Percentiles rank a stretch among this genome's conserved stretches.
Evolutionary conservation across 306 rosid genomes (phyloP).

Genomic region (Sechiopsis laciniata): DNA sequence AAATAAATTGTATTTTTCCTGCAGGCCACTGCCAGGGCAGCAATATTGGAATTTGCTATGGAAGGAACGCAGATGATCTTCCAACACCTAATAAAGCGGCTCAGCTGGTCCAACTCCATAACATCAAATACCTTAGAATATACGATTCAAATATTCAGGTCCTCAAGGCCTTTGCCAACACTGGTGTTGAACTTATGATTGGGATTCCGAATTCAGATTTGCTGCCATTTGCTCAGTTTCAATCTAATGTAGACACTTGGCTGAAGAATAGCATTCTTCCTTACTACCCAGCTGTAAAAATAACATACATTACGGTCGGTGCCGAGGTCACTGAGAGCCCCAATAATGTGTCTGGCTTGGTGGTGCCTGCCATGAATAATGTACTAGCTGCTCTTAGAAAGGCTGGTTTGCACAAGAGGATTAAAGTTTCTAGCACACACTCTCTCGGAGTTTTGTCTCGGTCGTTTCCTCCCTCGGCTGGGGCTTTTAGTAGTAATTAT

Average conservation of each 20-base stretch:
- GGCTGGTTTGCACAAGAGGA: conserved; percentile 70
- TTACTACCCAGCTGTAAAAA: conserved; percentile 77
- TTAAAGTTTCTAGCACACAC: conserved; percentile 79
- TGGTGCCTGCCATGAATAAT: conserved; percentile 90
- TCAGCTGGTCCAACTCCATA: conserved; percentile 76
- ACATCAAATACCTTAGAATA: conserved; percentile 70
- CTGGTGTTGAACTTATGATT: conserved; percentile 83
- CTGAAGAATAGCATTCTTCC: conserved; percentile 82
- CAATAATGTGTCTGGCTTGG: conserved; percentile 53
- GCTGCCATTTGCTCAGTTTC: conserved; percentile 78
- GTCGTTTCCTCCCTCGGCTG: conserved; percentile 95
- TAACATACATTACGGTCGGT: conserved; percentile 84
- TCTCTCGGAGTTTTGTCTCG: conserved; percentile 91
- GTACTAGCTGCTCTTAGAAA: conserved; percentile 71
- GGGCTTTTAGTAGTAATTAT: conserved; percentile 82
- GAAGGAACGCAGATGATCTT: conserved; percentile 94
- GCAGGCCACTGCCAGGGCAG: conserved; percentile 75
- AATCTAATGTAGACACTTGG: conserved; percentile 87
- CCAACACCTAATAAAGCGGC: conserved; percentile 94
- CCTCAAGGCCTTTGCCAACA: conserved; percentile 88
- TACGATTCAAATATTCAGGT: conserved; percentile 82
- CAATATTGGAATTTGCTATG: conserved; percentile 81
- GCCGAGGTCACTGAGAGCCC: conserved; percentile 83
- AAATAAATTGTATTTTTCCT: not conserved
- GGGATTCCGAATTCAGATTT: conserved; percentile 79